Base-by-base conservation (phyloP, 169 alveolate species). In the Nephromyces sp. region DNA sequence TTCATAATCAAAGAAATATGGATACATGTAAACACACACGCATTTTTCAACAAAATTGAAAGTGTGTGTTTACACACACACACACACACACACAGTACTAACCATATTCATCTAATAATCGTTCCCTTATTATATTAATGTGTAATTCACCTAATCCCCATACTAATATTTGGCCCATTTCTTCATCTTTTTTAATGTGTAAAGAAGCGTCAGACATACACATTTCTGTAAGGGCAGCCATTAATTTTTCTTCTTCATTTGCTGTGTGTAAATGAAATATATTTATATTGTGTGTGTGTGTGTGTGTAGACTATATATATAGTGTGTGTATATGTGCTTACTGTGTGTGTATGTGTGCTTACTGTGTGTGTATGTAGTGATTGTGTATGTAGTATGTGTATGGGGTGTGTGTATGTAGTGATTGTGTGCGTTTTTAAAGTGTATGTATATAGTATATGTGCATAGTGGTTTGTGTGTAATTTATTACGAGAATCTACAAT, bases 71-170 rank as follows among this genome's bases (percentile, higher is more conserved):
- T 43, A 57, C 66, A 57, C 66, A 6, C 66, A 57, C 6, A 57
- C 66, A 57, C 66, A 57, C 6, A 6, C n/a, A 57, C 6, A 57
- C 6, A 57, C 6, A 6, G 1, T 31, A 15, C 70, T 3, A 27
- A 73, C 79, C 79, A 33, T 32, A 73, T 27, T 73, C 79, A 0
- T 8, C 70, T 3, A 28, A 24, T 8, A 73, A 70, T 6, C 73
- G 32, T 4, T 66, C 74, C 61, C 52, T 31, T 22, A 73, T 61
- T 15, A 74, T 32, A 6, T 74, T 52, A 22, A 74, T 70, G 33
- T 74, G 80, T 28, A 74, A 53, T 66, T 74, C 62, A 8, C 80
- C 80, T 32, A 28, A 0, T 25, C 75, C 80, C 80, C 80, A 74
- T 35, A 74, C 8, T 1, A 43, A 24, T 52, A 61, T 34, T 8